phyloP scores from a whole-genome alignment of 179 eudicot genomes.

The Spergularia azorica region DNA sequence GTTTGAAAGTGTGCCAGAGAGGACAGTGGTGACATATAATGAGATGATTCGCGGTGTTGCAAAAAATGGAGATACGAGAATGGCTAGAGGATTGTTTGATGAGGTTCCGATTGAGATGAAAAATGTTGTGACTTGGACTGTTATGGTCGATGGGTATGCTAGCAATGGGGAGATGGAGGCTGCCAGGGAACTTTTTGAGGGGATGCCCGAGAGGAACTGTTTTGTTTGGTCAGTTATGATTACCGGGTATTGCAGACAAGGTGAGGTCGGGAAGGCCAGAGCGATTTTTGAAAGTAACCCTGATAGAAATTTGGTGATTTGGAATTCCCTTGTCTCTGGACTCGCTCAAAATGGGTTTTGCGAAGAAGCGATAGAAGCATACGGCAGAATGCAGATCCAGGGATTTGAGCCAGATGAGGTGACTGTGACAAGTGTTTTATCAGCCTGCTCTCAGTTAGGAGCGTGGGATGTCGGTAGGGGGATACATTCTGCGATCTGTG shows the following conservation, averaged over 20 bases:
- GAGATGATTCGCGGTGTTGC: slow-evolving; percentile 49
- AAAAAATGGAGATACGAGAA: slow-evolving; percentile 26
- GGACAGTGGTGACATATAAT: slow-evolving; percentile 38
- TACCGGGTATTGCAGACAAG: slow-evolving; percentile 29
- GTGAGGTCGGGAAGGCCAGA: slow-evolving; percentile 29
- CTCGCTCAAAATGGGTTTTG: slow-evolving; percentile 28
- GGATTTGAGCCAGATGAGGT: slow-evolving; percentile 33
- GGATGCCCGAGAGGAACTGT: slow-evolving; percentile 26
- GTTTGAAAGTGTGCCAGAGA: slow-evolving; percentile 34
- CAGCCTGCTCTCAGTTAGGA: slow-evolving; percentile 30
- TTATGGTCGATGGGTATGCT: slow-evolving; percentile 43
- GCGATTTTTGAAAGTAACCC: slow-evolving; percentile 17
- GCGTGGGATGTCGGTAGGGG: slow-evolving; percentile 22
- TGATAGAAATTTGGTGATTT: slow-evolving; percentile 27
- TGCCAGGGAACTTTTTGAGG: slow-evolving; percentile 32
- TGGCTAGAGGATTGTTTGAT: slow-evolving; percentile 44
- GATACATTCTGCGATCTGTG: slow-evolving; percentile 20
- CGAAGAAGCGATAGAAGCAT: slow-evolving; percentile 30
- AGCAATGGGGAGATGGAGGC: slow-evolving; percentile 32
- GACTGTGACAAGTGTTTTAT: slow-evolving; percentile 22
- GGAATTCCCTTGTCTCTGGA: slow-evolving; percentile 32
- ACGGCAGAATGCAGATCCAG: slow-evolving; percentile 14
- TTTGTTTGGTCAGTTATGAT: slow-evolving; percentile 38
- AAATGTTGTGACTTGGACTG: slow-evolving; percentile 54
- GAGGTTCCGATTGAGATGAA: slow-evolving; percentile 33